Base-by-base conservation (phyloP, 139 green algal species). In the Marvania coccoides region DNA sequence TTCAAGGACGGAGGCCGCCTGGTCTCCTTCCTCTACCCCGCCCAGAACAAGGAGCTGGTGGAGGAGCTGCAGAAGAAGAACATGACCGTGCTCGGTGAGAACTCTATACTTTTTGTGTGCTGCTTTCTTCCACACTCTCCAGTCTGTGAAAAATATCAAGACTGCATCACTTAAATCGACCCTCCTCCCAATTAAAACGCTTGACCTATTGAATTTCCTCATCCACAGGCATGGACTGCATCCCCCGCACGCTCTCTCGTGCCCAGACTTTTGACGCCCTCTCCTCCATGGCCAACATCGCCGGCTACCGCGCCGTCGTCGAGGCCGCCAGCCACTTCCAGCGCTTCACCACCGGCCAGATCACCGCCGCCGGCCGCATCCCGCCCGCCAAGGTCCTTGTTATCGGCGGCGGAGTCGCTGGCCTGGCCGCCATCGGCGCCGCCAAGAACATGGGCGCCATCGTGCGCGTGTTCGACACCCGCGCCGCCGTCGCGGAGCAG, bases 321-420 rank as follows among this genome's bases (percentile, higher is more conserved):
- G 88, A 95, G 77, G 88, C 88, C 0, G 78, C 83, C 1, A 65
- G 86, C 39, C 67, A 87, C 70, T 95, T 94, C 71, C 82, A 81
- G 6, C 77, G 87, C 55, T 90, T 95, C 81, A 91, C 95, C 71
- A 86, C 82, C 4, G 86, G 86, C 23, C 86, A 96, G 81, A 96
- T 96, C 74, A 96, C 90, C 0, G 90, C 90, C 5, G 90, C 89
- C 12, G 89, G 89, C 10, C 72, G 83, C 45, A 79, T 91, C 15
- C 84, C 84, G 0, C 87, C 86, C 3, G 85, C 86, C 61, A 85
- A 90, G 69, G 69, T 86, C 42, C 80, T 92, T 23, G 76, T 92
- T 37, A 90, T 92, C 51, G 88, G 88, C 13, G 86, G 84, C 28
- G 86, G 81, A 10, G 83, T 90, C 15, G 83, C 83, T 4, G 88